These are phyloP conservation scores for Cynanchum wilfordii DNA, from an alignment of 257 asterid genomes.

Conservation along the genomic window DNA sequence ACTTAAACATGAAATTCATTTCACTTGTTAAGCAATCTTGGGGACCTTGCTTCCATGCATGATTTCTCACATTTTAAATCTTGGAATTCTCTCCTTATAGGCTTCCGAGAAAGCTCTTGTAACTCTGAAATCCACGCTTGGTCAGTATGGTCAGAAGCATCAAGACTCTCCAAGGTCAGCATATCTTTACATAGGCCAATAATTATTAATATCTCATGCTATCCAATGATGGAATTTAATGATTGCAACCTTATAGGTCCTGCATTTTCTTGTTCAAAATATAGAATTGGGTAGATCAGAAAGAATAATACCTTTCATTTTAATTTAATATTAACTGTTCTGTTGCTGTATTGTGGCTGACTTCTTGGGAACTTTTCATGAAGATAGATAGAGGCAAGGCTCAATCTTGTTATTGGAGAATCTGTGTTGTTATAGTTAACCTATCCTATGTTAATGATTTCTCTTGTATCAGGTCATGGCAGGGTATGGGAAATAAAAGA, in stretches of 20 bases:
- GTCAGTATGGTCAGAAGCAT: constrained; percentile 57
- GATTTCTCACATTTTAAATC: background rate
- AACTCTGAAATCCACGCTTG: constrained; percentile 57
- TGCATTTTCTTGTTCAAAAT: background rate
- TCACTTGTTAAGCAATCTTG: background rate
- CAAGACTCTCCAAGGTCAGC: constrained; percentile 85
- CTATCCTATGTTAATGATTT: background rate
- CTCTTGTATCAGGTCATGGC: constrained; percentile 51
- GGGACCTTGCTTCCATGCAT: background rate
- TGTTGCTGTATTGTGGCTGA: background rate
- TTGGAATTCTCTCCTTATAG: constrained; percentile 30
- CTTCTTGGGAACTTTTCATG: background rate
- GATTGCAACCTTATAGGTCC: background rate
- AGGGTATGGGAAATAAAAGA: constrained; percentile 62
- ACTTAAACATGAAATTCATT: constrained; percentile 7
- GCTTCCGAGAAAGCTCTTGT: constrained; percentile 95
- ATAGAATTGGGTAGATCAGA: background rate
- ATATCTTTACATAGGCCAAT: constrained; percentile 8
- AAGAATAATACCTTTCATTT: background rate
- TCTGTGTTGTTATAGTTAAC: background rate
- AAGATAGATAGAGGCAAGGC: background rate
- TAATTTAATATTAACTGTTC: background rate
- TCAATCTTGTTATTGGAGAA: background rate
- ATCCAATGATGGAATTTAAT: background rate
- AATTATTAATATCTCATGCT: background rate